Evolutionary conservation across 345 rosid species (phyloP), one percentile per base, ranked within the genome.

Genomic region (Cardamine occulta): DNA sequence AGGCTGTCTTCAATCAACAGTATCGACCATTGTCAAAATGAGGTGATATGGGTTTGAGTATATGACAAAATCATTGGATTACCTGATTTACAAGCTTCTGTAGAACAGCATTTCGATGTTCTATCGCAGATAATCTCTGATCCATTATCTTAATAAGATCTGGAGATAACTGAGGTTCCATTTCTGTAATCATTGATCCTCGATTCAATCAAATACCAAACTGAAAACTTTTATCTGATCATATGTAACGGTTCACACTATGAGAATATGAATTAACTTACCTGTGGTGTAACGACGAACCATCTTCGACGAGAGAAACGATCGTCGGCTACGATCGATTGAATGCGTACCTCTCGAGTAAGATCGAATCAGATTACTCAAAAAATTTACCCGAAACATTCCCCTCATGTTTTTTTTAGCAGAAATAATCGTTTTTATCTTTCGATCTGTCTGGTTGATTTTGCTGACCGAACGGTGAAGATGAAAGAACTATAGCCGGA

Each of bases 141-240:
- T 93, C 91, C 97, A 96, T 95, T 40, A 91, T 85, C 84, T 80
- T 88, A 26, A 96, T 69, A 15, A 96, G 88, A 66, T 87, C 91
- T 10, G 86, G 79, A 7, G 99, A 96, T 17, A 89, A 28, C 49
- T 84, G 74, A 32, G 87, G 81, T 40, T 84, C 78, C 73, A 74
- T 67, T 70, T 89, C 98, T 88, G 85, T 34, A 52, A 60, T 61
- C 39, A 64, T 40, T 3, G 4, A 59, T 34, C 2, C 65, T 2
- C 48, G 47, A 54, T 71, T 66, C 69, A 53, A 65, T 60, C 37
- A 66, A 47, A n/a, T 17, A 7, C 51, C 51, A 47, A n/a, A 47
- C 0, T 47, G 10, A 47, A 45, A 15, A 10, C 5, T 6, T 6
- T 44, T 45, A 0, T 7, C 52, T 47, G 52, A n/a, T 47, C 52